Evolutionary conservation across 169 alveolate species (phyloP).

Genomic region (Plasmodium malariae): DNA sequence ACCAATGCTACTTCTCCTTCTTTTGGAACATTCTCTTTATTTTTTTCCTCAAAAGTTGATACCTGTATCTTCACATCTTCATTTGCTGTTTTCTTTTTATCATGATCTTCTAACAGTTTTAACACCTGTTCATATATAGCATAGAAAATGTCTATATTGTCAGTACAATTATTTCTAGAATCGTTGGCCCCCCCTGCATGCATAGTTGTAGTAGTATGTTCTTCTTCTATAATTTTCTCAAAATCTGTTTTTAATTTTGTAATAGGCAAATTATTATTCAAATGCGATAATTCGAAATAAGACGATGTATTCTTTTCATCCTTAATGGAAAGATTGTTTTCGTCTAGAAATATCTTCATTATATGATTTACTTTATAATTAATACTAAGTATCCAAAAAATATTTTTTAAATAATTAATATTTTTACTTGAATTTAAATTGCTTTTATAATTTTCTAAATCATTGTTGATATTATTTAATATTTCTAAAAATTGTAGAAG

Average conservation of each 20-base stretch:
- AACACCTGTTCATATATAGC: constrained; percentile 30
- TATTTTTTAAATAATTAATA: constrained; percentile 70
- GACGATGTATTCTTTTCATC: constrained; percentile 23
- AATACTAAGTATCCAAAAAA: constrained; percentile 73
- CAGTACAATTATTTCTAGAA: background rate
- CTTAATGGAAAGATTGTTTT: constrained; percentile 3
- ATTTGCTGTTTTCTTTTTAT: constrained; percentile 10
- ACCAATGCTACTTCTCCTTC: background rate
- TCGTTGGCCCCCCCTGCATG: background rate
- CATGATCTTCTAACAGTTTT: constrained; percentile 59
- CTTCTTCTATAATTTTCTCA: background rate
- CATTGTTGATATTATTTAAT: constrained; percentile 56
- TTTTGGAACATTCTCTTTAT: background rate
- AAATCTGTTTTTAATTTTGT: background rate
- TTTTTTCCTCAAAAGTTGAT: background rate
- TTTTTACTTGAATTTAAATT: constrained; percentile 50
- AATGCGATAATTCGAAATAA: constrained; percentile 37
- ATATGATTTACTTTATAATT: constrained; percentile 72
- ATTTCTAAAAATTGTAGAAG: constrained; percentile 56
- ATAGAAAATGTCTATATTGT: background rate
- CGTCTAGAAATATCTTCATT: constrained; percentile 49
- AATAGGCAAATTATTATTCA: constrained; percentile 5
- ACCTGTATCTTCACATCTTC: constrained; percentile 5
- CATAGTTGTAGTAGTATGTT: background rate
- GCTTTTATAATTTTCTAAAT: constrained; percentile 52